Evolutionary conservation across 768 basidiomycete genomes (phyloP), one percentile per base, ranked within the genome.

Genomic region (Strobilomyces confusus): DNA sequence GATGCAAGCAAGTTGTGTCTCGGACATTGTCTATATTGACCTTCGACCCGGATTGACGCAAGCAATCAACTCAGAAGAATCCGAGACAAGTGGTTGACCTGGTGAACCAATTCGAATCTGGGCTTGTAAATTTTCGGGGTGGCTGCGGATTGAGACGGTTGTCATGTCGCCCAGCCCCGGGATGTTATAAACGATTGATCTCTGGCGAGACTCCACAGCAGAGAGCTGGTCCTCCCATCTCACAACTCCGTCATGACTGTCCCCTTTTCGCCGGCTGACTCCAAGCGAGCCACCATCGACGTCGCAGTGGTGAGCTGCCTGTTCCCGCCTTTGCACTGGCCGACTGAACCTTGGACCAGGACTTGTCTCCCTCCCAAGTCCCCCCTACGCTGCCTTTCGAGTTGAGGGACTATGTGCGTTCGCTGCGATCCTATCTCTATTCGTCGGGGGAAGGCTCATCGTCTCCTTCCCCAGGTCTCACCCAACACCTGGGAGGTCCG

Each of bases 401-500:
- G 51, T 60, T 80, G 37, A 69, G 69, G 44, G 62, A 59, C 26
- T 44, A 61, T n/a, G n/a, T n/a, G n/a, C 26, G 58, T 72, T 67
- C 52, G 78, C 77, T 48, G 46, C 66, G 54, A 23, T 45, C 4
- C 13, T 17, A n/a, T 20, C 19, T 26, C 44, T 19, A 26, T 30
- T 54, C 15, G 20, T 55, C 19, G 20, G 22, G n/a, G 34, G 20
- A 13, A 7, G 30, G 26, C 51, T 44, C 14, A 37, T 44, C 44
- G 4, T 23, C 29, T 32, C 41, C 23, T n/a, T 34, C 22, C 12
- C 30, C 43, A 81, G 77, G 67, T 80, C 52, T 62, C 73, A 6
- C 66, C 69, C 5, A 75, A 75, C 45, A 68, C 67, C 6, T 82
- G 80, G 81, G 69, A 66, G 32, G 59, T 59, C 9, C 74, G 81